Evolutionary conservation across 768 basidiomycete genomes (phyloP), one percentile per base, ranked within the genome.

Genomic region (Collybia sordida): DNA sequence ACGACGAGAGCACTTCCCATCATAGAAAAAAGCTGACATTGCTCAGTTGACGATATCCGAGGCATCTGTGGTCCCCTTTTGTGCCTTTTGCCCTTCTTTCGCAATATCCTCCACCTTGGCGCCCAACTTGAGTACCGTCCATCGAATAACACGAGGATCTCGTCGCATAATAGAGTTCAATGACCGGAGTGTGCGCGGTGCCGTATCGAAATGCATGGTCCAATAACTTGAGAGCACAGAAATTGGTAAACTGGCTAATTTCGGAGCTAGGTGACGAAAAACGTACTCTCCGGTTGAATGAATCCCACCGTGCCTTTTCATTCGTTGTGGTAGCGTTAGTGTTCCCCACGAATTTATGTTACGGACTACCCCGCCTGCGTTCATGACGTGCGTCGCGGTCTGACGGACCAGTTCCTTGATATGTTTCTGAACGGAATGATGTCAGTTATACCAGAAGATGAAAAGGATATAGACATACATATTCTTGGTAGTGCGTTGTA

Each of bases 171-270:
- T 73, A 7, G 72, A 67, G 56, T 83, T 82, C n/a, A 96, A 72
- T 0, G 78, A 72, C 5, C 73, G 71, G 42, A 95, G 72, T 0
- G 82, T 84, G 34, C 73, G 73, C 9, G 93, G 93, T 7, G 88
- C 87, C 3, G 90, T 82, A 72, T 96, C 93, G 64, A 94, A 96
- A 62, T 91, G 81, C 74, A 96, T 80, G 3, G 88, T 85, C 91
- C 91, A 95, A 65, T 93, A 93, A 59, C 93, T 95, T 23, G 15
- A 11, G 21, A 22, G 42, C 24, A 36, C 17, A 27, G 21, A 36
- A 22, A 45, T 53, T 18, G 45, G 31, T 12, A 17, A 41, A 2
- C 36, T 22, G 45, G 43, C 19, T 45, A 14, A 12, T 17, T 28
- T 25, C 4, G 5, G 35, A 50, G 41, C 31, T 27, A 34, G n/a